Evolutionary conservation across 345 rosid genomes (phyloP), one percentile per base, ranked within the genome.

Genomic region (Acer campestre): DNA sequence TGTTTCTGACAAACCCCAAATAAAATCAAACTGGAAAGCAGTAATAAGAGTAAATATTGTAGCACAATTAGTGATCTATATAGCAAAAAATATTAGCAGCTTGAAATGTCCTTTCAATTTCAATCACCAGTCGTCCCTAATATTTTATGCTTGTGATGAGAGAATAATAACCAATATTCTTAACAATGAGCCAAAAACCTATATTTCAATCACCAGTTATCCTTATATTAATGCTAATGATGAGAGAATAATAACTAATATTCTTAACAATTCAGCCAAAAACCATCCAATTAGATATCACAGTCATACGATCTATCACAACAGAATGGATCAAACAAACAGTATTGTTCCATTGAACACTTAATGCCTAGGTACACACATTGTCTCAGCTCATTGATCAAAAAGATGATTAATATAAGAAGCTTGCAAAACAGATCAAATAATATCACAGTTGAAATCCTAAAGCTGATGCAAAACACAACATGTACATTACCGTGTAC

Each of bases 401-500:
- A 42, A 59, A 12, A 7, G 46, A 59, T 55, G 13, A 59, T 61
- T 17, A 59, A 73, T 23, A 73, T 5, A 13, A 61, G 7, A 25
- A 73, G 67, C 27, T 40, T 7, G 49, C 23, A 6, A 42, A 70
- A 9, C n/a, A 51, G 44, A 51, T 69, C 44, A 38, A n/a, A 38
- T 22, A 58, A 42, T 31, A 73, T 40, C 76, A 61, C 16, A 44
- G 6, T 4, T 71, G 53, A 44, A 61, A 73, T 42, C 67, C 67
- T 44, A 61, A 23, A 69, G 61, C 44, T 27, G 35, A 78, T 25
- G 76, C 20, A 69, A 70, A 68, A 75, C 53, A 64, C 59, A 53
- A 20, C 44, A 13, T 22, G 25, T 44, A 38, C 31, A 73, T 81
- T 89, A 91, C 95, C 97, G 25, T 84, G 97, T 75, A 96, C 85